phyloP scores from a whole-genome alignment of 2,329 filamentous ascomycete genomes.

The Colletotrichum tabaci region DNA sequence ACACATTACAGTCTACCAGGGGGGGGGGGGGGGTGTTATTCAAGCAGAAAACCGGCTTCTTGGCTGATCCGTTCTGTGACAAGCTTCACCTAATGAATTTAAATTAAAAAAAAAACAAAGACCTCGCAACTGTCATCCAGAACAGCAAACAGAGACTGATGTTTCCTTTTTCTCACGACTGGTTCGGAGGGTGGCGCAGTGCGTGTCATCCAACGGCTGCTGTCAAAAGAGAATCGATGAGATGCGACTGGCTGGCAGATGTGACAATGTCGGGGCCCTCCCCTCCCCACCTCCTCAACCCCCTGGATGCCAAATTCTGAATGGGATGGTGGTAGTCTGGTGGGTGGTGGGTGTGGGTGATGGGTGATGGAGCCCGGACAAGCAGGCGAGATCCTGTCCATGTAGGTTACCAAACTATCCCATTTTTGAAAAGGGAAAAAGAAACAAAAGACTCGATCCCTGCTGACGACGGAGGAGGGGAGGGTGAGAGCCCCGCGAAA shows the following conservation, averaged over 20 bases:
- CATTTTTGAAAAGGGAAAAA: slow-evolving; percentile 12
- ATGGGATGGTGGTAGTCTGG: slow-evolving; percentile 5
- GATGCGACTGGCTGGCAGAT: slow-evolving; percentile 42
- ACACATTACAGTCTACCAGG: slow-evolving; percentile 6
- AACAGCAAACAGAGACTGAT: slow-evolving; percentile 37
- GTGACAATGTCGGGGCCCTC: slow-evolving; percentile 33
- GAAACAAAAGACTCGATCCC: slow-evolving; percentile 16
- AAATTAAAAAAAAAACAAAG: too few relatives aligned
- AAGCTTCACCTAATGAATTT: slow-evolving; percentile 36
- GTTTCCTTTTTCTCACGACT: slow-evolving; percentile 35
- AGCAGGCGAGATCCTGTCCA: slow-evolving; percentile 34
- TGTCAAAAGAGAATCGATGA: slow-evolving; percentile 31
- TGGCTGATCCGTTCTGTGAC: slow-evolving; percentile 27
- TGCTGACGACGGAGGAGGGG: slow-evolving; percentile 11
- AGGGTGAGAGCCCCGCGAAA: neutral
- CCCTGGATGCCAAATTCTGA: slow-evolving; percentile 28
- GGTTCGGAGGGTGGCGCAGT: slow-evolving; percentile 36
- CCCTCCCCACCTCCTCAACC: neutral
- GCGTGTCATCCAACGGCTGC: slow-evolving; percentile 32
- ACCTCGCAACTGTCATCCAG: slow-evolving; percentile 39
- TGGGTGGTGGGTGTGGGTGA: neutral
- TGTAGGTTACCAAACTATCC: slow-evolving; percentile 23
- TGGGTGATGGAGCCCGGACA: slow-evolving; percentile 13
- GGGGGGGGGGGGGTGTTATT: too few relatives aligned
- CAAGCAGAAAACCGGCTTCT: too few relatives aligned